These are phyloP conservation scores for Nicotiana attenuata DNA, from an alignment of 257 asterid species.

Conservation along the genomic window DNA sequence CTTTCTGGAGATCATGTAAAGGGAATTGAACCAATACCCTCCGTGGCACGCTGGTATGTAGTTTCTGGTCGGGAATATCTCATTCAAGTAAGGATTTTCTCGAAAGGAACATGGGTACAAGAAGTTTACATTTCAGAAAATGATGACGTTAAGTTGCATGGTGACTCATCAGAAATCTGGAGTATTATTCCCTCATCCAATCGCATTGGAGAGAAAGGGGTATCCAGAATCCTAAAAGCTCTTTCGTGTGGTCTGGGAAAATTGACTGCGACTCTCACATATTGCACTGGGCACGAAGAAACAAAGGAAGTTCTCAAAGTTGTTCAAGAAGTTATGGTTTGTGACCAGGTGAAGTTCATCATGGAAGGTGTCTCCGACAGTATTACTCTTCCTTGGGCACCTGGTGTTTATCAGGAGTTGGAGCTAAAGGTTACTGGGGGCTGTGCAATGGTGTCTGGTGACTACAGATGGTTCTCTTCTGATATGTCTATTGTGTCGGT, in stretches of 20 bases:
- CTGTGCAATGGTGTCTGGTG: slow-evolving; percentile 74
- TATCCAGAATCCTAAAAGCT: slow-evolving; percentile 53
- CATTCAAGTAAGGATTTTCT: slow-evolving; percentile 59
- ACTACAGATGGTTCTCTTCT: slow-evolving; percentile 85
- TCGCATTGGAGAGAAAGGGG: slow-evolving; percentile 22
- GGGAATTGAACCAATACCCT: slow-evolving; percentile 42
- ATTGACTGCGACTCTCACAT: slow-evolving; percentile 64
- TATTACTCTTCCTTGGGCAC: slow-evolving; percentile 78
- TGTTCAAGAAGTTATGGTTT: slow-evolving; percentile 89
- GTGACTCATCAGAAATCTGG: slow-evolving; percentile 57
- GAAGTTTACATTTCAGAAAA: slow-evolving; percentile 70
- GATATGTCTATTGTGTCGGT: slow-evolving; percentile 67
- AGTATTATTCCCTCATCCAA: slow-evolving; percentile 55
- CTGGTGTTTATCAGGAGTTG: slow-evolving; percentile 76
- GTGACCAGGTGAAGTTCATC: slow-evolving; percentile 67
- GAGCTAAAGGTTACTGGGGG: slow-evolving; percentile 85
- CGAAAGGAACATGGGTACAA: slow-evolving; percentile 55
- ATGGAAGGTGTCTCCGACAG: slow-evolving; percentile 27
- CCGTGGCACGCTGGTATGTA: slow-evolving; percentile 72
- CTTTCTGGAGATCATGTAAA: slow-evolving; percentile 44
- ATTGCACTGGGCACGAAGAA: slow-evolving; percentile 42
- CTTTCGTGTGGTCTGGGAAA: slow-evolving; percentile 68
- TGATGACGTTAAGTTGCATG: slow-evolving; percentile 57
- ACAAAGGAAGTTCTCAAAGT: slow-evolving; percentile 68
- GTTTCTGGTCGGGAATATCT: slow-evolving; percentile 70